Base-by-base conservation (phyloP, 192 early-diverging fungal genomes). In the Coemansia sp. region DNA sequence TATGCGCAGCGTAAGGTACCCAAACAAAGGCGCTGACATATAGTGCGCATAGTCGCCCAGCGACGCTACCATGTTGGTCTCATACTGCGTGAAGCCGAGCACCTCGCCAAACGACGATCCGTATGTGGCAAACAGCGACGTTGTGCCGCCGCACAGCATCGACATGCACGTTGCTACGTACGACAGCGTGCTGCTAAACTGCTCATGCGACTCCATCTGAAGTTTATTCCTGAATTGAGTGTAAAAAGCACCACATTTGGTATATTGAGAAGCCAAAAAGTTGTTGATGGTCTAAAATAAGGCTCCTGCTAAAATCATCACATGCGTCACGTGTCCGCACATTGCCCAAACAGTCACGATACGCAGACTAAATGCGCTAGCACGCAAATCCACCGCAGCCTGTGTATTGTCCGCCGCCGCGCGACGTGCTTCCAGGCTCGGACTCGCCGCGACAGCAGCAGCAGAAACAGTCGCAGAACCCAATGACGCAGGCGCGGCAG, bases 91-190 rank as follows among this genome's bases (percentile, higher is more conserved):
- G 52, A 86, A 87, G 12, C 78, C 75, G 8, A 88, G 77, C 10
- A 74, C 65, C 40, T 78, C 68, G 56, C 69, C 65, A 58, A 86
- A 74, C 54, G 77, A 67, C 38, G 81, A 74, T 26, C 85, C 79
- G 64, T 89, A 91, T 9, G 83, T 82, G 20, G 84, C 77, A 65
- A 87, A 91, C 17, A 89, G 66, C 64, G 88, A 91, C 5, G 87
- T 80, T 5, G 89, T 89, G 26, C 89, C 89, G 26, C 82, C 83
- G 20, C 78, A 74, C 6, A 78, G 62, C 71, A 81, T 75, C 25
- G 81, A 81, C 48, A 78, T 19, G 53, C 83, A 76, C 14, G 67
- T 72, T 4, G 69, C 68, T 6, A 73, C 14, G 56, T 75, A 86
- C 36, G 85, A 82, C 5, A 78, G 64, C 28, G 68, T 83, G 56